phyloP scores from a whole-genome alignment of 768 basidiomycete genomes.

The Auricularia cornea region DNA sequence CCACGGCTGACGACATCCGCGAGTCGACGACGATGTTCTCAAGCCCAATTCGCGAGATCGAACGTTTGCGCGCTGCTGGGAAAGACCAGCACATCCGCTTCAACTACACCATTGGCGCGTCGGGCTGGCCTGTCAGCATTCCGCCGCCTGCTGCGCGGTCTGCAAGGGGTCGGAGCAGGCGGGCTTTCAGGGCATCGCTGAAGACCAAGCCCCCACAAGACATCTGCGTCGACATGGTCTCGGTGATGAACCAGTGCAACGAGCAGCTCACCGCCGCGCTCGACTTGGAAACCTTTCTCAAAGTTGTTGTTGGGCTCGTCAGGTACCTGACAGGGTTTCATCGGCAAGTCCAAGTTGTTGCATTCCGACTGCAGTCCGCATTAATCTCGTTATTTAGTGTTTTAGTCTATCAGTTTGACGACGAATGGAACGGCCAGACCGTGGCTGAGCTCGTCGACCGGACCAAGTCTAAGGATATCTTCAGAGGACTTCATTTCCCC shows the following conservation, averaged over 20 bases:
- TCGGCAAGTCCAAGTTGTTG: constrained; percentile 21
- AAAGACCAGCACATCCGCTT: constrained; percentile 12
- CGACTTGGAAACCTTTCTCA: constrained; percentile 59
- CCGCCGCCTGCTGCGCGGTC: too few species aligned
- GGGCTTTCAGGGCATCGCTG: too few species aligned
- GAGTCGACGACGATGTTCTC: constrained; percentile 62
- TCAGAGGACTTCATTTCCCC: constrained; percentile 63
- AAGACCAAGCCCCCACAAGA: too few species aligned
- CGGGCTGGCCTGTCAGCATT: too few species aligned
- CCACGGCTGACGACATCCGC: constrained; percentile 42
- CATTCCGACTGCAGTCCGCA: background rate
- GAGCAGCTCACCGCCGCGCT: constrained; percentile 64
- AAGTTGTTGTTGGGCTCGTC: constrained; percentile 62
- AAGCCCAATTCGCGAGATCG: constrained; percentile 61
- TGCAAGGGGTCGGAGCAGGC: too few species aligned
- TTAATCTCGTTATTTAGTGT: constrained; percentile 23
- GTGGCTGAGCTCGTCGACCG: constrained; percentile 77
- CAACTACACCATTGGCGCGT: too few species aligned
- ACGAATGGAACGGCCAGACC: constrained; percentile 69
- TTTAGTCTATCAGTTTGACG: constrained; percentile 76
- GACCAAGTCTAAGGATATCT: constrained; percentile 64
- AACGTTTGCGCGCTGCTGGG: constrained; percentile 49
- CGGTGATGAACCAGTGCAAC: constrained; percentile 70
- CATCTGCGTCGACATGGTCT: constrained; percentile 61
- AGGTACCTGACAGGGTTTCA: constrained; percentile 79